phyloP scores from a whole-genome alignment of 169 alveolate genomes.

The Plasmodium malariae region DNA sequence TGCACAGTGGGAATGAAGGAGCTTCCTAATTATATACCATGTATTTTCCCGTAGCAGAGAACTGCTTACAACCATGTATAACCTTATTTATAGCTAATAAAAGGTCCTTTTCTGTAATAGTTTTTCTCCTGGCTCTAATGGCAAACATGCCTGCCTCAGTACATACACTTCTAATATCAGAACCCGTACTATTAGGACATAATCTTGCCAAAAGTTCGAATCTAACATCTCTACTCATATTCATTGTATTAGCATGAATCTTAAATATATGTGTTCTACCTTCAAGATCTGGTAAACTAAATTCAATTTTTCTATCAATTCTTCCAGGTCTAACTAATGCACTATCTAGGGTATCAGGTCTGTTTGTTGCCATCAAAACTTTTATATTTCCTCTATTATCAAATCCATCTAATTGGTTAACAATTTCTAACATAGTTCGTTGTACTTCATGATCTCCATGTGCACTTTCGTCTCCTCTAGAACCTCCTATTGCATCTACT shows the following conservation, averaged over 20 bases:
- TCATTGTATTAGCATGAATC: slow-evolving; percentile 98
- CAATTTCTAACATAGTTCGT: slow-evolving; percentile 99
- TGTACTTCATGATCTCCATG: slow-evolving; percentile 99
- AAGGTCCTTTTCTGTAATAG: slow-evolving; percentile 96
- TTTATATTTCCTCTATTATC: slow-evolving; percentile 98
- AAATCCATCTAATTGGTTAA: slow-evolving; percentile 99
- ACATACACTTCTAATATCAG: slow-evolving; percentile 98
- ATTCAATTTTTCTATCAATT: slow-evolving; percentile 98
- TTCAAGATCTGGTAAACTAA: slow-evolving; percentile 98
- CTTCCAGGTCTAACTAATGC: slow-evolving; percentile 99
- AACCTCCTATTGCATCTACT: slow-evolving; percentile 97
- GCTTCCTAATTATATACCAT: slow-evolving; percentile 98
- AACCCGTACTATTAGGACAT: slow-evolving; percentile 99
- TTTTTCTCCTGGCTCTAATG: slow-evolving; percentile 98
- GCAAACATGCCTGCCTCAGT: slow-evolving; percentile 99
- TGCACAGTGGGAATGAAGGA: background rate
- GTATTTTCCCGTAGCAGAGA: slow-evolving; percentile 98
- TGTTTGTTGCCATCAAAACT: slow-evolving; percentile 98
- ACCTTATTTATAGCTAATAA: slow-evolving; percentile 98
- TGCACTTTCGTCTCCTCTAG: slow-evolving; percentile 92
- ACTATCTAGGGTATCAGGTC: slow-evolving; percentile 99
- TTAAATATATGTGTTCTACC: slow-evolving; percentile 97
- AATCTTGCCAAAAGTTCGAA: slow-evolving; percentile 97
- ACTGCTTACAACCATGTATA: slow-evolving; percentile 97
- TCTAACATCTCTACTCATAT: slow-evolving; percentile 95